A percentile compares a stretch with the other conserved stretches of the same genome.
Evolutionary conservation across 495 filamentous ascomycete genomes (phyloP).

Genomic region (Lophiostoma macrostomum): DNA sequence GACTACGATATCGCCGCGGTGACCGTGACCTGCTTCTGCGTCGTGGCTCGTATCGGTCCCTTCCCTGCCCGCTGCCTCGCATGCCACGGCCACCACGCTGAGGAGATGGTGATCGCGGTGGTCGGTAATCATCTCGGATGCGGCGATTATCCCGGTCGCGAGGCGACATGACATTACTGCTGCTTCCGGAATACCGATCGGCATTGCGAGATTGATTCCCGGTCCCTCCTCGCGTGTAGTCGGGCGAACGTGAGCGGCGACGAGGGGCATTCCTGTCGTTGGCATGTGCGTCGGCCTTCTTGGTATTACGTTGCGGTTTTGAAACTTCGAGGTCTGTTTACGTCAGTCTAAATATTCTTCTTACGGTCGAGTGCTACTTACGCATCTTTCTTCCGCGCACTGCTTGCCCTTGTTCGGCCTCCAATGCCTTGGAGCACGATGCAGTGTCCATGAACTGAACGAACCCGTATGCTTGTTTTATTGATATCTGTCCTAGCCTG

Average conservation of each 20-base stretch:
- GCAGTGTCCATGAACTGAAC: constrained; percentile 81
- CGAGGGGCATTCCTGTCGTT: constrained; percentile 44
- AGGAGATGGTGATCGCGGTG: constrained; percentile 61
- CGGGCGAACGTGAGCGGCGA: constrained; percentile 69
- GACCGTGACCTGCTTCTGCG: constrained; percentile 49
- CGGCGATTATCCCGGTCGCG: constrained; percentile 33
- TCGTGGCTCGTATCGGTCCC: constrained; percentile 53
- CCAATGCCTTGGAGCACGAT: constrained; percentile 70
- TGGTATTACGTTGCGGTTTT: constrained; percentile 77
- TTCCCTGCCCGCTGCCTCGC: constrained; percentile 25
- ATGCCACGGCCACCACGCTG: constrained; percentile 35
- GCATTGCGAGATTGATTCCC: constrained; percentile 11
- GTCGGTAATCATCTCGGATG: constrained; percentile 59
- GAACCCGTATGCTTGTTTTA: constrained; percentile 96
- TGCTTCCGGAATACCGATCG: constrained; percentile 38
- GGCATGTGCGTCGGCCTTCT: constrained; percentile 40
- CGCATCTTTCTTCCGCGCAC: constrained; percentile 85
- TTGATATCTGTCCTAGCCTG: constrained; percentile 86
- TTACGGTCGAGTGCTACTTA: constrained; percentile 51
- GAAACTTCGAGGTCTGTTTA: constrained; percentile 85
- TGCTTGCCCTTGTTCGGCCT: constrained; percentile 70
- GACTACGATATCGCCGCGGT: constrained; percentile 62
- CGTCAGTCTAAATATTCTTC: constrained; percentile 12
- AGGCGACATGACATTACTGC: constrained; percentile 28
- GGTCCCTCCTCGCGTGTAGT: constrained; percentile 53